These are phyloP conservation scores for Juglanconis oblonga DNA, from an alignment of 2,329 filamentous ascomycete species.

Conservation along the genomic window DNA sequence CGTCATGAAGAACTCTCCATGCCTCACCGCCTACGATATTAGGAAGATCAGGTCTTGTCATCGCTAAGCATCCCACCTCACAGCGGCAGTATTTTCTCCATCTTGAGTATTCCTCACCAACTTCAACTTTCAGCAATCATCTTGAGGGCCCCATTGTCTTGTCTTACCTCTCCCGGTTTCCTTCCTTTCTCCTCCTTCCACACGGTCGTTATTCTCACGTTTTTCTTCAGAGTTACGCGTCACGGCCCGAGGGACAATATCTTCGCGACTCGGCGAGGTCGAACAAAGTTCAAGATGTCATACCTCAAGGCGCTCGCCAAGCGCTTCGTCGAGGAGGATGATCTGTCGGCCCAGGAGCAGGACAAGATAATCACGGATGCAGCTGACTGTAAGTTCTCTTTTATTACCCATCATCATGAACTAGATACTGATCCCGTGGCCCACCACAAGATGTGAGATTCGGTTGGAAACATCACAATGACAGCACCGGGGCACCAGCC, in stretches of 20 bases:
- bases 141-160: background rate
- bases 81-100: conserved; percentile 12
- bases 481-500: background rate
- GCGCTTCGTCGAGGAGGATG: conserved; percentile 17
- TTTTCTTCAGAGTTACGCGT: background rate
- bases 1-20: background rate
- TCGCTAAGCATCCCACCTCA: conserved; percentile 6
- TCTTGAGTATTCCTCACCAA: background rate
- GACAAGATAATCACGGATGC: conserved; percentile 15
- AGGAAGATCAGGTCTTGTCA: background rate
- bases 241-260: background rate
- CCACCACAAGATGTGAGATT: background rate
- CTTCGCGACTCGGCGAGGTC: background rate
- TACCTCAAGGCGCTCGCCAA: conserved; percentile 16
- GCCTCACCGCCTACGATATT: conserved; percentile 14
- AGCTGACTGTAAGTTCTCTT: conserved; percentile 6
- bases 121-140: background rate
- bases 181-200: no score
- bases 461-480: background rate
- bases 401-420: background rate
- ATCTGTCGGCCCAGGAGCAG: conserved; percentile 13
- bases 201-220: background rate
- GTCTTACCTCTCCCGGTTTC: background rate
- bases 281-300: conserved; percentile 5
- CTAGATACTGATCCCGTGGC: background rate